Evolutionary conservation across 2,329 filamentous ascomycete genomes (phyloP).

Genomic region (Cytospora leucostoma): DNA sequence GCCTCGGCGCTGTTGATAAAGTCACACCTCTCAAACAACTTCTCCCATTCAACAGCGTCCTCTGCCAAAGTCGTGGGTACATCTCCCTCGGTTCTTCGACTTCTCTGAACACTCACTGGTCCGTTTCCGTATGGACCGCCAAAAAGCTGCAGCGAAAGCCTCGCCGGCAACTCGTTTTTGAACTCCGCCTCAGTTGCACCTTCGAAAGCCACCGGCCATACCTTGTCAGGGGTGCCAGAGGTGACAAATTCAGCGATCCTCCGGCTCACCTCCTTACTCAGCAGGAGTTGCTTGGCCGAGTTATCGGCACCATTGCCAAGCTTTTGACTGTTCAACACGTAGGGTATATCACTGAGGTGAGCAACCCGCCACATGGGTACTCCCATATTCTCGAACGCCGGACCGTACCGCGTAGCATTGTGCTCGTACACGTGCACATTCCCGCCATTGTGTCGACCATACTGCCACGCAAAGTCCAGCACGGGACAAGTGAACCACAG

Average conservation of each 20-base stretch:
- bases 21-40: constrained; percentile 31
- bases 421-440: constrained; percentile 35
- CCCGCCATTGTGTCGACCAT: constrained; percentile 30
- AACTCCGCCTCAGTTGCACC: not conserved
- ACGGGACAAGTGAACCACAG: constrained; percentile 38
- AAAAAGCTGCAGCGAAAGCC: constrained; percentile 10
- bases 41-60: constrained; percentile 30
- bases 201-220: constrained; percentile 6
- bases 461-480: constrained; percentile 38
- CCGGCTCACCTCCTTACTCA: not conserved
- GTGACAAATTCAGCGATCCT: constrained; percentile 1
- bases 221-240: not conserved
- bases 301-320: constrained; percentile 33
- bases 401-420: constrained; percentile 35
- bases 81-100: not conserved
- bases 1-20: constrained; percentile 30
- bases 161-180: not conserved
- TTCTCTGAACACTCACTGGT: not conserved
- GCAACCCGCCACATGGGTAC: constrained; percentile 38
- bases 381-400: constrained; percentile 35
- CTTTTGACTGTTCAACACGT: constrained; percentile 34
- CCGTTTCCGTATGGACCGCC: constrained; percentile 12
- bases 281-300: constrained; percentile 28
- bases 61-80: constrained; percentile 15
- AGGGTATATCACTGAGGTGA: constrained; percentile 39